Evolutionary conservation across 306 rosid genomes (phyloP), one percentile per base, ranked within the genome.

Genomic region (Lathyrus tuberosus): DNA sequence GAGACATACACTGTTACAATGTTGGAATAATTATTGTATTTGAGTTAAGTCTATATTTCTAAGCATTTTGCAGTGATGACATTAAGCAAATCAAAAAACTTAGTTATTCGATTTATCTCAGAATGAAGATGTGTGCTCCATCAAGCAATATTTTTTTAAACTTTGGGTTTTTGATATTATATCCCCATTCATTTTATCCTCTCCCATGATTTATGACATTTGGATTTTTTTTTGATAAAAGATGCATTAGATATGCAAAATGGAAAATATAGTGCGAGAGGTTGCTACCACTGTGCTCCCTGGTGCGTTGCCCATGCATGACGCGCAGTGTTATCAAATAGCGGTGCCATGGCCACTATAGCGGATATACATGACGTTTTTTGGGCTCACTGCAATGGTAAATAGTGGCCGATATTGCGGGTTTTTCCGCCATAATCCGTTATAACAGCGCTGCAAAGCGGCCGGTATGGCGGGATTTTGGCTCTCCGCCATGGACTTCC

Each of bases 131-230:
- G 13, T 61, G 20, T 44, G 4, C 28, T 37, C 3, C 40, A 14
- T 47, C 33, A 38, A 71, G 26, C 35, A 5, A 61, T 16, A 24
- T 37, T 56, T 64, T 74, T 35, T 37, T 40, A 14, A 66, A 24
- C 35, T 65, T 31, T 3, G 10, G 40, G 47, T 63, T 54, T 31
- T 24, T 26, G 41, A n/a, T 48, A 48, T 46, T 46, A 62, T 54
- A 41, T 68, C 30, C 35, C 5, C 61, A n/a, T 22, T 63, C 62
- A 57, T 26, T 73, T 65, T 56, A 43, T 51, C 16, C 57, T 53
- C 22, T n/a, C 15, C 33, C 18, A 15, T 68, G 67, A 56, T 77
- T 17, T 57, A 44, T 81, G 69, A 67, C 73, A 33, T 15, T 18
- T 37, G 37, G 53, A 30, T 52, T 24, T 53, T 74, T 24, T 18